Evolutionary conservation across 306 rosid species (phyloP), one percentile per base, ranked within the genome.

Genomic region (Cucurbita ficifolia): DNA sequence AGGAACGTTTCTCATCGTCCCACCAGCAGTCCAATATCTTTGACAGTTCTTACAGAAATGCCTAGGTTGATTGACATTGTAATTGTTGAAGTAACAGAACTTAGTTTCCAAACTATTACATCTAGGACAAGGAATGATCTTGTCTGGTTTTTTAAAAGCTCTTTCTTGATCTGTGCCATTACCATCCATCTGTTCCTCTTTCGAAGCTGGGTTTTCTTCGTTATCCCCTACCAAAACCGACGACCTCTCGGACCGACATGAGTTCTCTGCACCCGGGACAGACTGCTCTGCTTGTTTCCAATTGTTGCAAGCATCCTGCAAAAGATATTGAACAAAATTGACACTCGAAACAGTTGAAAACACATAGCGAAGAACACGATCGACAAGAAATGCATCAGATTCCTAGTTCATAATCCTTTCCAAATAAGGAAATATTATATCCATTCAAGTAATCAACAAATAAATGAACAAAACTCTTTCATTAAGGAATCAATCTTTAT

Each of bases 1-100:
- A 0, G 92, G 96, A 79, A 90, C 88, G 61, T 86, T 86, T 75
- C 96, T 84, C 88, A 86, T 82, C 9, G 90, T 85, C 53, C 96
- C 96, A 39, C 96, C 96, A 12, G 96, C 96, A 10, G 96, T 89
- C 96, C 96, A 90, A 61, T 87, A 87, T 81, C 96, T 83, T 55
- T 90, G 96, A 76, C 92, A 90, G 71, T 84, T 87, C 81, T 84
- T 90, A 76, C 96, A 90, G 84, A 87, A 90, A 63, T 90, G 90
- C n/a, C 96, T 77, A 19, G 96, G 96, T 72, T 90, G 96, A 56
- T 87, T 90, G 56, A 87, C 96, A 55, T 87, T 90, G 78, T 90
- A 87, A 82, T 90, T 90, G 21, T 90, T 90, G 82, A 90, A 90
- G 65, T 90, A 90, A 80, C 96, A 90, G 36, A 90, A 90, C 76